A percentile compares a stretch with the other conserved stretches of the same genome.
phyloP scores from a whole-genome alignment of 2,329 filamentous ascomycete species.

The Trichoderma brevicompactum region DNA sequence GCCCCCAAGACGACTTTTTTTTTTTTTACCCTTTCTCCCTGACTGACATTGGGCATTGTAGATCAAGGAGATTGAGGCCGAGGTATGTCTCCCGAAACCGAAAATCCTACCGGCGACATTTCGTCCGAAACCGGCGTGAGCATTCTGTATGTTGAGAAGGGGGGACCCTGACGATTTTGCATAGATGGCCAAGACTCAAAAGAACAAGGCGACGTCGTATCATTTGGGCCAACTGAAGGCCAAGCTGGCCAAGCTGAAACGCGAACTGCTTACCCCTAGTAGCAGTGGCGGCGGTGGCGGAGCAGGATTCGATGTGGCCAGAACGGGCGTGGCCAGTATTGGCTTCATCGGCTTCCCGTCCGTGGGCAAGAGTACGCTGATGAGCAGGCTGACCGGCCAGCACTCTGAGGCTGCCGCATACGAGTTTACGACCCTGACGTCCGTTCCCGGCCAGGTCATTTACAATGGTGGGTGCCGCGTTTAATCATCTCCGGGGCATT shows the following conservation, averaged over 20 bases:
- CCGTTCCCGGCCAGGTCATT: conserved; percentile 91
- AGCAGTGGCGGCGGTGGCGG: conserved; percentile 84
- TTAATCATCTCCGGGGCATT: neutral
- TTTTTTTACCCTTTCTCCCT: neutral
- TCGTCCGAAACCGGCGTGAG: conserved; percentile 1
- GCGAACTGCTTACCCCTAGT: conserved; percentile 86
- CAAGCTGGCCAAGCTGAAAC: conserved; percentile 96
- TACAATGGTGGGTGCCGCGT: conserved; percentile 71
- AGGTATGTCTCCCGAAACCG: conserved; percentile 61
- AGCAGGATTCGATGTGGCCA: conserved; percentile 93
- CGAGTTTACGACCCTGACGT: conserved; percentile 98
- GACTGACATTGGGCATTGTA: conserved; percentile 45
- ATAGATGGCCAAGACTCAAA: conserved; percentile 94
- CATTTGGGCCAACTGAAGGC: conserved; percentile 97
- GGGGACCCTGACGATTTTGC: conserved; percentile 28
- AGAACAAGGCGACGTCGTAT: conserved; percentile 94
- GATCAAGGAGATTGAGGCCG: conserved; percentile 97
- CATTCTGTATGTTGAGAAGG: neutral
- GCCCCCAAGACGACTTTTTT: neutral
- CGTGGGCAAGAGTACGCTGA: conserved; percentile 96
- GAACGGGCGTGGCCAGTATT: conserved; percentile 95
- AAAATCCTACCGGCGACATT: neutral
- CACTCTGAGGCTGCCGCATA: conserved; percentile 97
- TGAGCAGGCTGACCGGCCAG: conserved; percentile 92
- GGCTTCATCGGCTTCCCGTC: conserved; percentile 98